Percentiles rank a stretch among this genome's conserved stretches.
Conservation (phyloP, 768 basidiomycete genomes). For the Suillus lakei region DNA sequence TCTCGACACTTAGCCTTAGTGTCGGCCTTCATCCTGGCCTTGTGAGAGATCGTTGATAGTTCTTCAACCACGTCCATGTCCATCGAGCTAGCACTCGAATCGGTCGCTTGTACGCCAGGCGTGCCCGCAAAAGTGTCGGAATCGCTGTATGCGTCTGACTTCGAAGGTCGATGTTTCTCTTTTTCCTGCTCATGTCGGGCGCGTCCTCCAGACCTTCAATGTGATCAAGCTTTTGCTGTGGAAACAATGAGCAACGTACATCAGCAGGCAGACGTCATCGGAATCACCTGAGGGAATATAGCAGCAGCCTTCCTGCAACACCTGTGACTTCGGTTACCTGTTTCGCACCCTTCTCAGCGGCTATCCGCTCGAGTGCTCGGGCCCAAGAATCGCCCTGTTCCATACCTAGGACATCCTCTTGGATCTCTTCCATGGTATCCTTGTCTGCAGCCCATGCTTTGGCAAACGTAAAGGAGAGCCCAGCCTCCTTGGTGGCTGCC, state of each 20-base stretch:
- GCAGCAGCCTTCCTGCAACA: constrained; percentile 70
- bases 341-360: constrained; percentile 43
- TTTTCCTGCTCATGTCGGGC: constrained; percentile 42
- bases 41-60: not conserved
- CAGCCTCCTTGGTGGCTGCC: constrained; percentile 52
- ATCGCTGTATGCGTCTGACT: constrained; percentile 40
- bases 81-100: constrained; percentile 30
- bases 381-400: constrained; percentile 84
- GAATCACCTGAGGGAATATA: constrained; percentile 44
- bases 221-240: constrained; percentile 37
- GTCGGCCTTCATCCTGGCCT: constrained; percentile 12
- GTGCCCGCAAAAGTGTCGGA: constrained; percentile 44
- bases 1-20: constrained; percentile 4
- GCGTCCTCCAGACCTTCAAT: constrained; percentile 40
- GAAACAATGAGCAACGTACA: constrained; percentile 8
- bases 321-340: constrained; percentile 63
- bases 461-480: constrained; percentile 80
- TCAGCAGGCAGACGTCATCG: not conserved
- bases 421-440: constrained; percentile 69
- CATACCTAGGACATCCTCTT: constrained; percentile 48
- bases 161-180: constrained; percentile 35
- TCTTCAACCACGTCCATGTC: constrained; percentile 13
- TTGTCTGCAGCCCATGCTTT: constrained; percentile 90
- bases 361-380: constrained; percentile 59
- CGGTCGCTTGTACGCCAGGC: constrained; percentile 24